These are phyloP conservation scores for Daldinia concentrica DNA, from an alignment of 495 filamentous ascomycete genomes.

Conservation along the genomic window DNA sequence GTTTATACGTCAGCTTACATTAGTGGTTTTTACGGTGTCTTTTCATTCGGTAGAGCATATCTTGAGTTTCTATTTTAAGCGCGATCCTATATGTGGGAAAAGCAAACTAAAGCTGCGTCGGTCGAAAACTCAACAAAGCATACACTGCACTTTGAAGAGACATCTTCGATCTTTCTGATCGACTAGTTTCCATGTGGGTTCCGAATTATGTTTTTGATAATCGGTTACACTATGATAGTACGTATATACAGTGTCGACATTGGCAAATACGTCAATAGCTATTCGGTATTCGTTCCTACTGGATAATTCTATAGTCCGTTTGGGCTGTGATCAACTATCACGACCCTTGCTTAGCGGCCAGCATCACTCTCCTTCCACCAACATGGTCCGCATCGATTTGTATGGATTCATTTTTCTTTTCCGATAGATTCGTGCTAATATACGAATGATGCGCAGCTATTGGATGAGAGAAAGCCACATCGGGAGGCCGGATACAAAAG, in stretches of 20 bases:
- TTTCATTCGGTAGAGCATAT: not conserved
- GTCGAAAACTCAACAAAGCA: not conserved
- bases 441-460: not conserved
- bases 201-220: not conserved
- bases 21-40: not conserved
- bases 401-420: not conserved
- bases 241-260: not conserved
- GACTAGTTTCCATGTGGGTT: not conserved
- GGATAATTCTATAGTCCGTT: not conserved
- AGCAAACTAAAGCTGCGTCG: not conserved
- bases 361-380: not conserved
- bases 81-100: not conserved
- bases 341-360: not conserved
- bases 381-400: too few species aligned
- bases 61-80: not conserved
- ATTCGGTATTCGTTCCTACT: not conserved
- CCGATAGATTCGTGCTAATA: not conserved
- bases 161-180: not conserved
- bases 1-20: conserved; percentile 1
- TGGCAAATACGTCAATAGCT: not conserved
- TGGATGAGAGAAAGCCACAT: not conserved
- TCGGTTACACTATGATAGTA: not conserved
- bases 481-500: not conserved
- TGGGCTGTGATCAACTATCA: not conserved
- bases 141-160: not conserved